These are phyloP conservation scores for Omphalea diandra DNA, from an alignment of 441 rosid genomes.

Conservation along the genomic window DNA sequence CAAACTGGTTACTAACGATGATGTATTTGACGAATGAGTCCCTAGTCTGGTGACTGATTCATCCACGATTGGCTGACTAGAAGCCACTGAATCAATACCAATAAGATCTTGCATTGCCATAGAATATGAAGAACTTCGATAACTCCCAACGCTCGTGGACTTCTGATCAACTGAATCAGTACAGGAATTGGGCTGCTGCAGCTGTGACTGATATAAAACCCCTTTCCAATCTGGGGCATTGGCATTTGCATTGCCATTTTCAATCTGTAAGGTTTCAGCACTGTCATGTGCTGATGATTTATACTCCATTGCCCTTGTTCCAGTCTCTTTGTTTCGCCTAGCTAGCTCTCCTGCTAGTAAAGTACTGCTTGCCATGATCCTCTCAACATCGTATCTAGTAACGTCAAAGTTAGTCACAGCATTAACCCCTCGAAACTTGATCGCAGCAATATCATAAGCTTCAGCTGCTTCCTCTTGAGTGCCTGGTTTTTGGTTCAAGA, in stretches of 20 bases:
- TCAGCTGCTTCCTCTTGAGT: constrained; percentile 99
- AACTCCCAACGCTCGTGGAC: constrained; percentile 22
- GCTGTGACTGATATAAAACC: constrained; percentile 36
- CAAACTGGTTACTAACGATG: constrained; percentile 60
- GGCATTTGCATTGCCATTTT: constrained; percentile 12
- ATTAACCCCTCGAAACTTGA: constrained; percentile 86
- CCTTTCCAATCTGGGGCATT: constrained; percentile 44
- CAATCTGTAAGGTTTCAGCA: constrained; percentile 29
- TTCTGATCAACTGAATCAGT: constrained; percentile 40
- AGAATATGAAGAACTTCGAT: constrained; percentile 35
- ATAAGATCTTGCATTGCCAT: constrained; percentile 44
- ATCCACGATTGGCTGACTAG: constrained; percentile 35
- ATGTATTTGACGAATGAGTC: constrained; percentile 46
- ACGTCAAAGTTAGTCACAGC: constrained; percentile 95
- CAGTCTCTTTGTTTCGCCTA: constrained; percentile 45
- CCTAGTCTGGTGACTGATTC: constrained; percentile 35
- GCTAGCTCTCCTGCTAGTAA: constrained; percentile 66
- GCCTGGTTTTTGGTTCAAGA: constrained; percentile 34
- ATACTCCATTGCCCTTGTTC: constrained; percentile 24
- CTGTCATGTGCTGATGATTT: constrained; percentile 20
- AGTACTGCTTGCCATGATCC: constrained; percentile 63
- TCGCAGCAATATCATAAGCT: constrained; percentile 91
- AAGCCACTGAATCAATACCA: constrained; percentile 42
- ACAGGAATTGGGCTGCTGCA: constrained; percentile 20
- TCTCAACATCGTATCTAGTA: constrained; percentile 59